A percentile compares a stretch with the other conserved stretches of the same genome.
These are phyloP conservation scores for Fusarium sp. DNA, from an alignment of 2,329 filamentous ascomycete genomes.

Conservation along the genomic window DNA sequence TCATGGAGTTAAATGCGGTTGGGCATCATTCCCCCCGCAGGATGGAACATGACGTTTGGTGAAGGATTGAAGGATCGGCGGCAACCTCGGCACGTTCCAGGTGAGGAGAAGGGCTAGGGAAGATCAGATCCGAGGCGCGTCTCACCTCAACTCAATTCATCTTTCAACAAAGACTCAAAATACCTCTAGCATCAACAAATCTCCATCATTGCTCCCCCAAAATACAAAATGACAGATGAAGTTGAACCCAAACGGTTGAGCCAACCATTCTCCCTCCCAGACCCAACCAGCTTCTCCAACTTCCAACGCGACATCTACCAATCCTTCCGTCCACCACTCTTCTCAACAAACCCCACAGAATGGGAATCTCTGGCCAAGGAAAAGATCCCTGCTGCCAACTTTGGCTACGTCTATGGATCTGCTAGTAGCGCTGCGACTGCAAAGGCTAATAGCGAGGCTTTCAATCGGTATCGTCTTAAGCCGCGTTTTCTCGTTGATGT, in stretches of 20 bases:
- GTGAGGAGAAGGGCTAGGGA: constrained; percentile 2
- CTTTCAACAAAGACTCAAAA: rapidly evolving
- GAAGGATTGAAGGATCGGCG: neutral
- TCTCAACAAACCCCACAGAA: constrained; percentile 39
- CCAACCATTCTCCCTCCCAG: constrained; percentile 24
- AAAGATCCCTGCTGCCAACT: constrained; percentile 49
- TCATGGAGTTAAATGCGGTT: too few relatives aligned
- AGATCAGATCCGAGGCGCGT: neutral
- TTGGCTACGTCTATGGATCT: constrained; percentile 72
- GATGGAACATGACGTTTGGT: neutral
- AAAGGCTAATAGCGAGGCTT: constrained; percentile 69
- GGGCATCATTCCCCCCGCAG: neutral
- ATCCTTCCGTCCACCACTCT: constrained; percentile 34
- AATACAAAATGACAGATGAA: constrained; percentile 1
- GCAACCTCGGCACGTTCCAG: constrained; percentile 9
- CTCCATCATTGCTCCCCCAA: rapidly evolving
- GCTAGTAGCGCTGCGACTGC: constrained; percentile 72
- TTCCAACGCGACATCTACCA: constrained; percentile 45
- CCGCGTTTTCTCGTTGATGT: constrained; percentile 63
- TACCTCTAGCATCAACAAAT: rapidly evolving
- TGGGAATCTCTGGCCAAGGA: constrained; percentile 40
- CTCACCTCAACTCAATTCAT: neutral
- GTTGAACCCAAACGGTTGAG: constrained; percentile 17
- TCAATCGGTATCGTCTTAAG: constrained; percentile 65
- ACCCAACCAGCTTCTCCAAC: constrained; percentile 35